Base-by-base conservation (phyloP, 2,329 filamentous ascomycete genomes). In the Arthrinium puccinioides region DNA sequence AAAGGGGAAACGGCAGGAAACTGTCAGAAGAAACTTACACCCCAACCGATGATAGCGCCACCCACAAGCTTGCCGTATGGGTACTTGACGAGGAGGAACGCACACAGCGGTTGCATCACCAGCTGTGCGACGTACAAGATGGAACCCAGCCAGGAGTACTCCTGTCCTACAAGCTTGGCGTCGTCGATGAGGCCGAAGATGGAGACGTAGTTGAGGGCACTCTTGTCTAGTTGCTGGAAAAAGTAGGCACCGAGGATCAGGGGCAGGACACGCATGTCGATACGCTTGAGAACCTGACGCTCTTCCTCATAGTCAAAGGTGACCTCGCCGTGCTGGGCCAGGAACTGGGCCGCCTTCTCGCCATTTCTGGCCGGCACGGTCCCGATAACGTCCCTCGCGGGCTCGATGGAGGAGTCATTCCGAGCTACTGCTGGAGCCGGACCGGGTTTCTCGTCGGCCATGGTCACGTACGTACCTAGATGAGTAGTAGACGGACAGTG, bases 81-180 rank as follows among this genome's bases (percentile, higher is more conserved):
- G n/a, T n/a, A n/a, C n/a, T n/a, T n/a, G n/a, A n/a, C n/a, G n/a
- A n/a, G n/a, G n/a, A n/a, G n/a, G n/a, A n/a, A n/a, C n/a, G n/a
- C n/a, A n/a, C n/a, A n/a, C n/a, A 74, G 56, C 2, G 73, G 71
- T 47, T 79, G 74, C 61, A 76, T 70, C 10, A 75, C 57, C 8
- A 79, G 63, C 49, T 78, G 73, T 1, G 74, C 74, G n/a, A 78
- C 57, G 47, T 74, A 81, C 11, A 81, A 59, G 36, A 81, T 70
- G 2, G 73, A 78, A 0, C 74, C 72, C 0, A 81, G 67, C 75
- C 75, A 80, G 2, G 75, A 79, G 52, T 69, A 63, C 38, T 74
- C 59, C 21, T 62, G 53, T 14, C 63, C 68, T n/a, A 61, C 54
- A 7, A 74, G 60, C 21, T 68, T 47, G 0, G 69, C 66, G 41